These are phyloP conservation scores for Neurospora sp. DNA, from an alignment of 495 filamentous ascomycete species.

Conservation along the genomic window DNA sequence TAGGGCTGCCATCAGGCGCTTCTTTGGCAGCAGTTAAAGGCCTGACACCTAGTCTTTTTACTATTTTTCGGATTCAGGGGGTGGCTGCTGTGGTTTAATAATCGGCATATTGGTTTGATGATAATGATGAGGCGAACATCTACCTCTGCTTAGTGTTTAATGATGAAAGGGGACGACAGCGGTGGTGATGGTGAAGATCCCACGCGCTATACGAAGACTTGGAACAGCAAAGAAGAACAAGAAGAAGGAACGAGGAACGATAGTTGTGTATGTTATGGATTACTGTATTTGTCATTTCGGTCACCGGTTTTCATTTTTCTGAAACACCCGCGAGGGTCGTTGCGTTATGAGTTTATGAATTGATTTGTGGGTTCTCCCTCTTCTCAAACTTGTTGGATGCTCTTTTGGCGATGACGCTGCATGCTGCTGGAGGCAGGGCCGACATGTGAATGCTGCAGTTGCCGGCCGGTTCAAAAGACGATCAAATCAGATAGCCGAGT, in stretches of 20 bases:
- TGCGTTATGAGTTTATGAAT: not conserved
- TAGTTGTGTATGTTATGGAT: not conserved
- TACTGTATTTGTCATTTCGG: not conserved
- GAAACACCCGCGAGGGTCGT: not conserved
- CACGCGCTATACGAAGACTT: not conserved
- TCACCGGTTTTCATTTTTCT: not conserved
- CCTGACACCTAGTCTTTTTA: not conserved
- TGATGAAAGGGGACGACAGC: not conserved
- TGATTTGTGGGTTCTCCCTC: not conserved
- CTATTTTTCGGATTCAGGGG: not conserved
- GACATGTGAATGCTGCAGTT: not conserved
- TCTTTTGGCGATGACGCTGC: not conserved
- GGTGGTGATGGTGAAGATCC: not conserved
- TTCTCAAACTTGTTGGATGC: not conserved
- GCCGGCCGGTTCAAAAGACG: not conserved
- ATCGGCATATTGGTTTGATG: not conserved
- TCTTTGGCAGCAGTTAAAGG: slow-evolving; percentile 11
- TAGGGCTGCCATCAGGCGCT: slow-evolving; percentile 45
- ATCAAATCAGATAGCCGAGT: not conserved
- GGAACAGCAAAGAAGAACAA: not conserved
- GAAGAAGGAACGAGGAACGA: not conserved
- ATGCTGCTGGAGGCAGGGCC: not conserved
- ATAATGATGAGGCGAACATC: not conserved
- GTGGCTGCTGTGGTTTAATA: not conserved
- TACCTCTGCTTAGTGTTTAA: not conserved